phyloP scores from a whole-genome alignment of 2,329 filamentous ascomycete genomes.

The Scortechinia acanthostroma region DNA sequence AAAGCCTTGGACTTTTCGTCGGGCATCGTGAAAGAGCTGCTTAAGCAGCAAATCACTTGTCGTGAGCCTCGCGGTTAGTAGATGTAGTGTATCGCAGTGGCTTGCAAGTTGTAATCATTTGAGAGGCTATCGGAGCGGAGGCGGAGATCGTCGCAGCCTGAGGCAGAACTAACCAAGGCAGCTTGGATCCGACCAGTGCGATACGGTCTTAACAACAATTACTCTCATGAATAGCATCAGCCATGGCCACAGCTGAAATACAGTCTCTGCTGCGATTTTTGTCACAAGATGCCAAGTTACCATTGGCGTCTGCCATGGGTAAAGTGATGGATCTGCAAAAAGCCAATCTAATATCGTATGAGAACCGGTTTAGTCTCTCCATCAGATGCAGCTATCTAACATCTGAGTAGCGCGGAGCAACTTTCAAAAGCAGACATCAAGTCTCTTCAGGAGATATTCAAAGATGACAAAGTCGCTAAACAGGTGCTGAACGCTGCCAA shows the following conservation, averaged over 20 bases:
- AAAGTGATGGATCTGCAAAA: slow-evolving; percentile 45
- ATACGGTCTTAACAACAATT: too few species aligned
- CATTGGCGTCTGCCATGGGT: slow-evolving; percentile 41
- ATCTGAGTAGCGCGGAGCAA: slow-evolving; percentile 23
- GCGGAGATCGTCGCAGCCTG: too few species aligned
- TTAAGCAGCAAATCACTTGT: slow-evolving; percentile 11
- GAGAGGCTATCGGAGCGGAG: too few species aligned
- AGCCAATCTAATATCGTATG: slow-evolving; percentile 30
- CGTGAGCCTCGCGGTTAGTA: too few species aligned
- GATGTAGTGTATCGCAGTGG: too few species aligned
- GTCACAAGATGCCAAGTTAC: slow-evolving; percentile 45
- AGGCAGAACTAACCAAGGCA: too few species aligned
- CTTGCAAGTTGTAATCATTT: too few species aligned
- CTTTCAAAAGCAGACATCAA: slow-evolving; percentile 37
- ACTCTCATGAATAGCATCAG: too few species aligned
- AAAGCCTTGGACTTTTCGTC: slow-evolving; percentile 36
- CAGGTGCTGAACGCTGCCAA: slow-evolving; percentile 49
- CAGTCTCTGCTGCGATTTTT: slow-evolving; percentile 45
- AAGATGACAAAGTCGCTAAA: slow-evolving; percentile 44
- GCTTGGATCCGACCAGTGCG: too few species aligned
- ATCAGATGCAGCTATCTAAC: slow-evolving; percentile 2
- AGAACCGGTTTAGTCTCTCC: background rate
- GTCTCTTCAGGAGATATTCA: slow-evolving; percentile 29
- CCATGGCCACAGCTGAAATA: too few species aligned
- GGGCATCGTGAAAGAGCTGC: slow-evolving; percentile 7